Conservation (phyloP, 768 basidiomycete species). For the Phaffia tasmanica region DNA sequence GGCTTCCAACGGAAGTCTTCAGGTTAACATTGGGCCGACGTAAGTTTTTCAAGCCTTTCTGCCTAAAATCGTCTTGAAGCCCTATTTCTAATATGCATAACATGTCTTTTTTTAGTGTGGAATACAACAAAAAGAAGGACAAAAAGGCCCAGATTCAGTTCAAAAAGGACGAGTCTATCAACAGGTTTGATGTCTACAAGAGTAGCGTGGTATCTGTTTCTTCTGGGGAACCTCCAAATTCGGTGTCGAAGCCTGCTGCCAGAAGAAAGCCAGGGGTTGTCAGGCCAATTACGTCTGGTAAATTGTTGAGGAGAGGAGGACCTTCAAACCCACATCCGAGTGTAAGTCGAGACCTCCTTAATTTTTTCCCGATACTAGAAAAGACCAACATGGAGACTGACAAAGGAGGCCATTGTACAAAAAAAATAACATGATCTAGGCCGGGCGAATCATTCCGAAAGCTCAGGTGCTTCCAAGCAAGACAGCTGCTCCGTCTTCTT, state of each 20-base stretch:
- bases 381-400: not conserved
- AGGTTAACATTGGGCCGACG: constrained; percentile 63
- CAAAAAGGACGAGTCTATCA: constrained; percentile 74
- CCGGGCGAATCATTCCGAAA: constrained; percentile 25
- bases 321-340: constrained; percentile 43
- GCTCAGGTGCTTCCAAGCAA: constrained; percentile 17
- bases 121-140: constrained; percentile 94
- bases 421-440: constrained; percentile 5
- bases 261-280: constrained; percentile 78
- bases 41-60: constrained; percentile 42
- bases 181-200: constrained; percentile 76
- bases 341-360: not conserved
- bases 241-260: constrained; percentile 64
- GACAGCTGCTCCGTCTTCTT: not conserved
- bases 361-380: constrained; percentile 1
- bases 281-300: constrained; percentile 73
- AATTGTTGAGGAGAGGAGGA: constrained; percentile 64
- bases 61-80: not conserved
- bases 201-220: constrained; percentile 78
- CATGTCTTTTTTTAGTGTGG: constrained; percentile 39
- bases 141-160: constrained; percentile 80
- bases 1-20: constrained; percentile 64
- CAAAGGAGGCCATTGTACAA: no score
- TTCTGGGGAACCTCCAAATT: constrained; percentile 67
- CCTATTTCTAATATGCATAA: constrained; percentile 17